Evolutionary conservation across 192 early-diverging fungal genomes (phyloP), one percentile per base, ranked within the genome.

Genomic region (Gaertneriomyces sp.): DNA sequence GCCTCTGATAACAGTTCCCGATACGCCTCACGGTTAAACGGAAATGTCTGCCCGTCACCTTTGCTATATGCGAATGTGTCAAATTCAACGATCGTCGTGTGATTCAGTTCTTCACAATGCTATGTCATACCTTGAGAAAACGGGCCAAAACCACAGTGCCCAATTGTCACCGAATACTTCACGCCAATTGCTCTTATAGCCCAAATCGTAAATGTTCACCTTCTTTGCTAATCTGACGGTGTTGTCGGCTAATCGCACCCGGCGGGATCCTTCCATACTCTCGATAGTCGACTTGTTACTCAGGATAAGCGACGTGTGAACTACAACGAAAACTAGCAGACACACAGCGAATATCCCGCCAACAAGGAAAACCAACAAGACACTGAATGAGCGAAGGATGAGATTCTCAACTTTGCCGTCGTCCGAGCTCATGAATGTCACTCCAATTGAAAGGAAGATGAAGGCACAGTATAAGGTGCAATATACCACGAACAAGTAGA

Each of bases 241-340:
- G 7, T 52, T 25, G 49, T 61, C 66, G 50, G 45, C 63, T 44
- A 66, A 44, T 47, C 65, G 61, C 11, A 73, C 41, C 43, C 53
- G 5, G 14, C 70, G 60, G 16, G 12, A 50, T 11, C 64, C 76
- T 43, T 81, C 76, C 61, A 81, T 70, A 52, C 46, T 59, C 57
- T 81, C 79, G 43, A 81, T 81, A 0, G 79, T 81, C 3, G 76
- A 75, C 44, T 63, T 73, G 68, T 81, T 81, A 41, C 55, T 57
- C 19, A 78, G 61, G 3, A 78, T 17, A 33, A 79, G 59, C 43
- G 53, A 11, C 6, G 55, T 6, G 57, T 81, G 79, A 6, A 81
- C 64, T 12, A 19, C 67, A 5, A 66, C 25, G 50, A 81, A 81
- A 7, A 61, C 63, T 8, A 76, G 49, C 6, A 81, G 58, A 42